Percentiles rank a stretch among this genome's conserved stretches.
Conservation (phyloP, 1,284 basidiomycete species). For the Inonotus hispidus region DNA sequence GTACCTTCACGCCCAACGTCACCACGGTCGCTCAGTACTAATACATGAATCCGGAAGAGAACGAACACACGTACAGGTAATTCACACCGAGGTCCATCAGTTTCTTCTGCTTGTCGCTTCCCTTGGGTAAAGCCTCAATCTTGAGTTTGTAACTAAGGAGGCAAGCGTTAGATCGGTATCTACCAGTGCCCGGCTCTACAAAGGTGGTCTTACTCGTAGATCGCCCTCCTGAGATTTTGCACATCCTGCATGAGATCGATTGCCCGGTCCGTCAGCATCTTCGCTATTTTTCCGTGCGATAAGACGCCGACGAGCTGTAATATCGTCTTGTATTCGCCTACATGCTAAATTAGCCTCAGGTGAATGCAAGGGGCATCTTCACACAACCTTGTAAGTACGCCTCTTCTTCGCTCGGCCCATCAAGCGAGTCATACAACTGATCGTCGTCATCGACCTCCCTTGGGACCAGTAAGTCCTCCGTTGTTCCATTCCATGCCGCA, state of each 20-base stretch:
- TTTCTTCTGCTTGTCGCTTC: conserved; percentile 71
- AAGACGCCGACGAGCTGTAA: conserved; percentile 90
- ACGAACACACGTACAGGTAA: conserved; percentile 57
- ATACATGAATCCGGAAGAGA: neutral
- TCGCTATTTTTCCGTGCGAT: conserved; percentile 88
- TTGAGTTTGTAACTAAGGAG: conserved; percentile 81
- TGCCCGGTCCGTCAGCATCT: conserved; percentile 83
- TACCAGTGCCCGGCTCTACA: neutral
- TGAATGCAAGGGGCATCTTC: neutral
- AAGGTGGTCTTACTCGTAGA: conserved; percentile 65
- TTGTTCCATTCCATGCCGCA: conserved; percentile 49
- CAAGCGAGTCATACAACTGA: conserved; percentile 58
- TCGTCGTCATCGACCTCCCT: conserved; percentile 37
- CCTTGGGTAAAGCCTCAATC: conserved; percentile 76
- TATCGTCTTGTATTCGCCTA: conserved; percentile 96
- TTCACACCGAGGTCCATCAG: conserved; percentile 75
- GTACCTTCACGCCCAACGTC: neutral
- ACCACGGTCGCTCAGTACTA: neutral
- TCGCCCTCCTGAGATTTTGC: conserved; percentile 88
- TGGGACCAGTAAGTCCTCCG: conserved; percentile 31
- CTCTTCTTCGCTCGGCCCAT: conserved; percentile 78
- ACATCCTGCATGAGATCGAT: conserved; percentile 92
- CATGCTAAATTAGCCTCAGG: neutral
- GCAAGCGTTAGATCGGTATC: neutral
- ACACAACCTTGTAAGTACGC: conserved; percentile 75